Evolutionary conservation across 768 basidiomycete species (phyloP), one percentile per base, ranked within the genome.

Genomic region (Cystofilobasidium bisporidii): DNA sequence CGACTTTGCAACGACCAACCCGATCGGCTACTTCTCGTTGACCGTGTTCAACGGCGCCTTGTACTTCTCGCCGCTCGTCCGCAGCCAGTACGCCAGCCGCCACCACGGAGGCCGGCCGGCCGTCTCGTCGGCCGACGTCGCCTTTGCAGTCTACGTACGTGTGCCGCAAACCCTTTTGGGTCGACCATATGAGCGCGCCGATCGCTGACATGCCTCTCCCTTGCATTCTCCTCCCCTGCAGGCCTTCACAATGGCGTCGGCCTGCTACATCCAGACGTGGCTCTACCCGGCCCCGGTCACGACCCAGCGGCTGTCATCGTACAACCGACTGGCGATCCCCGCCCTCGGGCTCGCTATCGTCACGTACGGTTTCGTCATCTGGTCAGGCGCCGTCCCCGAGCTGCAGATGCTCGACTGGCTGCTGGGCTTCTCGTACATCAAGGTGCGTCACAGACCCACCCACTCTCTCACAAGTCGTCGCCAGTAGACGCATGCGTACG

Each of bases 1-100:
- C 20, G 79, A 80, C 72, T 80, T 80, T 67, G 71, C 74, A 26
- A 72, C 73, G 61, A 72, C 80, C 47, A 81, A 81, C 69, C 75
- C 77, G 0, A 38, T 79, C 41, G 79, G 79, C 1, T 77, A 77
- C 63, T 58, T 75, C 11, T 72, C 74, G 40, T 71, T 78, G 53
- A 70, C 75, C 8, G 70, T 77, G 38, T 80, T 76, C 75, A 76
- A 74, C 63, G 67, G 72, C 66, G 72, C 72, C 2, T 74, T 80
- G 24, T 71, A 72, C 61, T 76, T 71, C 61, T 75, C 74, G 22
- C 69, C 74, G 0, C 28, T 69, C 0, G 75, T 79, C 4, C 71
- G 78, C 18, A 14, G 69, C 8, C 74, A 80, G 71, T 81, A 81
- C 67, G 63, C 71, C 9, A 63, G 45, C 22, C 69, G 80, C 20